A percentile compares a stretch with the other conserved stretches of the same genome.
Conservation (phyloP, 2,329 filamentous ascomycete species). For the Talaromyces islandicus region DNA sequence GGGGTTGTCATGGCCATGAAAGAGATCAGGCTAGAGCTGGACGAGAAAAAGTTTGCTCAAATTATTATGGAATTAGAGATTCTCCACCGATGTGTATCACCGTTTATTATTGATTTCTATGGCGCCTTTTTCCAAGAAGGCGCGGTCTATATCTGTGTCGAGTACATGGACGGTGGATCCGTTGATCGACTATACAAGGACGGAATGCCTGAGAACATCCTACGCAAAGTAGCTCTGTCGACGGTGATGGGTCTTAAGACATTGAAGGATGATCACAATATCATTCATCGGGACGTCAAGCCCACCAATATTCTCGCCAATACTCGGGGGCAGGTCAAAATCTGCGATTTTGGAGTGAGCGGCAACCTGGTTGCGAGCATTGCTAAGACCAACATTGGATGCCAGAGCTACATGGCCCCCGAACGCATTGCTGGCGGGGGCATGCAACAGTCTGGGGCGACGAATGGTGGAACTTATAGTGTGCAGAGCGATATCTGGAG, state of each 20-base stretch:
- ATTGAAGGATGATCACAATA: slow-evolving; percentile 96
- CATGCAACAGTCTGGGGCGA: slow-evolving; percentile 63
- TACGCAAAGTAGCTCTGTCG: slow-evolving; percentile 83
- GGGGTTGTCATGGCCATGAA: slow-evolving; percentile 98
- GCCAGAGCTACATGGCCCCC: slow-evolving; percentile 98
- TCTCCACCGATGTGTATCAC: slow-evolving; percentile 86
- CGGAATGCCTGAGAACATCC: slow-evolving; percentile 79
- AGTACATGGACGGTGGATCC: slow-evolving; percentile 97
- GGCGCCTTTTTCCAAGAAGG: slow-evolving; percentile 98
- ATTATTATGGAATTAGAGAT: slow-evolving; percentile 98
- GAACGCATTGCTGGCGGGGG: slow-evolving; percentile 88
- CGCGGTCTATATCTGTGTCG: slow-evolving; percentile 98
- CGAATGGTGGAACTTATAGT: slow-evolving; percentile 80
- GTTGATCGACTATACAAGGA: slow-evolving; percentile 93
- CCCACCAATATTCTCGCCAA: slow-evolving; percentile 98
- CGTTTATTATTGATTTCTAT: slow-evolving; percentile 98
- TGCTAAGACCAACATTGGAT: slow-evolving; percentile 97
- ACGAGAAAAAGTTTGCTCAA: slow-evolving; percentile 92
- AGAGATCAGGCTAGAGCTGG: slow-evolving; percentile 89
- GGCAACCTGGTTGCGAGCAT: slow-evolving; percentile 96
- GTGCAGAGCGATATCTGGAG: slow-evolving; percentile 99
- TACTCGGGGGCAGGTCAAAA: slow-evolving; percentile 85
- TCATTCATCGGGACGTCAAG: slow-evolving; percentile 97
- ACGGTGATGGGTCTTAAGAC: slow-evolving; percentile 88
- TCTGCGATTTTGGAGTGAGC: slow-evolving; percentile 96